Evolutionary conservation across 148 eudicot species (phyloP), one percentile per base, ranked within the genome.

Genomic region (Fagopyrum homotropicum): DNA sequence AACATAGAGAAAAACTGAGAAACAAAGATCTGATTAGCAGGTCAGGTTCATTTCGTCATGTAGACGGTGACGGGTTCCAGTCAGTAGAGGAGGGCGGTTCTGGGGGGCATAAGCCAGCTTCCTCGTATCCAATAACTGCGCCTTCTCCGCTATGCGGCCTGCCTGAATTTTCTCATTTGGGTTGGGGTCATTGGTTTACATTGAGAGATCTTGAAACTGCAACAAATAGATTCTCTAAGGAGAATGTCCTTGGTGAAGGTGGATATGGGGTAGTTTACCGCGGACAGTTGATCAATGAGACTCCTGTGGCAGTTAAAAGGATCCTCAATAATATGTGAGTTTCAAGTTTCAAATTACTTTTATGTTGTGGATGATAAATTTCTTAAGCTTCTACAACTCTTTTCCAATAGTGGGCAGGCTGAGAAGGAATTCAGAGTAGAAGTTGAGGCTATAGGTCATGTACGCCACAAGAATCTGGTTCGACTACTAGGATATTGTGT

Each of bases 171-270:
- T 89, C 92, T 35, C 93, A 89, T 57, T 79, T 89, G 82, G 93
- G 93, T 73, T 89, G 93, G 93, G 93, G 93, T 48, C 93, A 88
- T 76, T 89, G 93, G 91, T 89, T 87, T 69, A 89, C 93, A 0
- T 76, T 89, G 70, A 86, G 93, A 77, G 93, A 89, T 78, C 88
- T 89, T 74, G 93, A 89, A 82, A 72, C 74, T n/a, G 89, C 89
- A 4, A 89, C 93, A 19, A 80, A 73, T 78, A 77, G 89, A 45
- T 89, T 89, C 77, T 82, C 91, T 17, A 88, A 89, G 77, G 93
- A 89, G 48, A 89, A 89, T 84, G 78, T 88, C 74, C 79, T 89
- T 64, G 93, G 93, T 17, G 93, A 89, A 79, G 93, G 93, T 77
- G 93, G 93, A 72, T 89, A 89, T 79, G 91, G 93, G 26, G 77